Evolutionary conservation across 345 rosid species (phyloP).

Genomic region (Citropsis articulata): DNA sequence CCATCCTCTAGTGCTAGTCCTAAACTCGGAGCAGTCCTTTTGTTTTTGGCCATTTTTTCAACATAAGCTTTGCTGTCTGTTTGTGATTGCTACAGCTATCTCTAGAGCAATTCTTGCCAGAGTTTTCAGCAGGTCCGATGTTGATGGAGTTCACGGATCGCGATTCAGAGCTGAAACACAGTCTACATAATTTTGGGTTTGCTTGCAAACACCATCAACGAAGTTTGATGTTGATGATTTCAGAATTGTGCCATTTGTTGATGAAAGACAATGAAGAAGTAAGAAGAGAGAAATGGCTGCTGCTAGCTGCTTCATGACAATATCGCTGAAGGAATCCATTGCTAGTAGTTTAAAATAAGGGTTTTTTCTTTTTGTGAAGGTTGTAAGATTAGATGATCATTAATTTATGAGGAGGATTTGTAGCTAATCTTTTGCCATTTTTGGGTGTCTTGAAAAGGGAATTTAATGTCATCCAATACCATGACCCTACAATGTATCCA

Average conservation of each 20-base stretch:
- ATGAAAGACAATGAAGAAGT: background rate
- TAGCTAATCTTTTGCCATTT: background rate
- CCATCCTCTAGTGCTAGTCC: background rate
- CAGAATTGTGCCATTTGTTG: background rate
- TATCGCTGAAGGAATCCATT: background rate
- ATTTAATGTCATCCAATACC: background rate
- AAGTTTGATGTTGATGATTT: background rate
- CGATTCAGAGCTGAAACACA: background rate
- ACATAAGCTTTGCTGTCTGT: background rate
- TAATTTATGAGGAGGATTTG: background rate
- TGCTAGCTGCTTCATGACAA: background rate
- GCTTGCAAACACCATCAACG: background rate
- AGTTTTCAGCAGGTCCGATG: background rate
- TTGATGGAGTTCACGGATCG: background rate
- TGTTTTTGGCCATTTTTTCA: background rate
- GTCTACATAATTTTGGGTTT: background rate
- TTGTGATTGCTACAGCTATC: background rate
- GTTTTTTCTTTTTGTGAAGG: background rate
- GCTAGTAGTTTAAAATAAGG: background rate
- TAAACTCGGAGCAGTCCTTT: too few species aligned
- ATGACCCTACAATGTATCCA: too few species aligned
- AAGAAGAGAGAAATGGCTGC: background rate
- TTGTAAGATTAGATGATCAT: background rate
- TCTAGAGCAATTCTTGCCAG: background rate
- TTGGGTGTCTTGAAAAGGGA: background rate